Percentiles rank a stretch among this genome's conserved stretches.
Conservation (phyloP, 208 protist species). For the Leishmania turanica region DNA sequence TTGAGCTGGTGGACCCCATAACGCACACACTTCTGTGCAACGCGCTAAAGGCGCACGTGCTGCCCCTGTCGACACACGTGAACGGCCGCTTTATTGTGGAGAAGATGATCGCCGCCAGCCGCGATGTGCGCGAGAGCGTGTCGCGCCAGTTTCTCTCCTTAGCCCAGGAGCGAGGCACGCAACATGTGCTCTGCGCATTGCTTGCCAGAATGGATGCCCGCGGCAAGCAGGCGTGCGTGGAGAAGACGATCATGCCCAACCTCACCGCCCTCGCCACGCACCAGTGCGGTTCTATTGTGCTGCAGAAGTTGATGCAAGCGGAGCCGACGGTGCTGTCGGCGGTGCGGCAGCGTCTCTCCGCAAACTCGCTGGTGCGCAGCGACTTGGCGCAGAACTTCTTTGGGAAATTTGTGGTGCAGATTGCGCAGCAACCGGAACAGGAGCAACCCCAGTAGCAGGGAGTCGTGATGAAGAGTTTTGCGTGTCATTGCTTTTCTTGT, state of each 20-base stretch:
- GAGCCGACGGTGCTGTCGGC: slow-evolving; percentile 50
- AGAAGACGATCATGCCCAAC: slow-evolving; percentile 50
- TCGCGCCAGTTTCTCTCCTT: slow-evolving; percentile 69
- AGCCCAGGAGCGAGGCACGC: slow-evolving; percentile 70
- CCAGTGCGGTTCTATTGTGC: slow-evolving; percentile 66
- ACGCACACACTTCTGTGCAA: slow-evolving; percentile 75
- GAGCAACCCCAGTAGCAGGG: slow-evolving; percentile 2
- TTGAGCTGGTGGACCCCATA: slow-evolving; percentile 69
- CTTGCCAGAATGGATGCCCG: slow-evolving; percentile 69
- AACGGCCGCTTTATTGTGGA: slow-evolving; percentile 91
- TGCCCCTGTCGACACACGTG: slow-evolving; percentile 65
- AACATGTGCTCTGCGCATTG: slow-evolving; percentile 81
- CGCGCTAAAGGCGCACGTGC: slow-evolving; percentile 58
- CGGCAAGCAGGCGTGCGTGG: slow-evolving; percentile 57
- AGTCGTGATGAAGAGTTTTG: background rate
- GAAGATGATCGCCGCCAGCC: slow-evolving; percentile 70
- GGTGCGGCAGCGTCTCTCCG: slow-evolving; percentile 44
- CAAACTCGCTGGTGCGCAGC: slow-evolving; percentile 49
- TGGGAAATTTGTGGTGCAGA: slow-evolving; percentile 89
- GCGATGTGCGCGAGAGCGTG: slow-evolving; percentile 82
- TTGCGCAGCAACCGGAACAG: slow-evolving; percentile 39
- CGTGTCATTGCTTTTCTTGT: background rate
- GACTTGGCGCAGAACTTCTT: slow-evolving; percentile 84
- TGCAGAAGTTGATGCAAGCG: slow-evolving; percentile 85
- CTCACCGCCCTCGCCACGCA: slow-evolving; percentile 61